Conservation (phyloP, 306 rosid species). For the Begonia fuchsioides region DNA sequence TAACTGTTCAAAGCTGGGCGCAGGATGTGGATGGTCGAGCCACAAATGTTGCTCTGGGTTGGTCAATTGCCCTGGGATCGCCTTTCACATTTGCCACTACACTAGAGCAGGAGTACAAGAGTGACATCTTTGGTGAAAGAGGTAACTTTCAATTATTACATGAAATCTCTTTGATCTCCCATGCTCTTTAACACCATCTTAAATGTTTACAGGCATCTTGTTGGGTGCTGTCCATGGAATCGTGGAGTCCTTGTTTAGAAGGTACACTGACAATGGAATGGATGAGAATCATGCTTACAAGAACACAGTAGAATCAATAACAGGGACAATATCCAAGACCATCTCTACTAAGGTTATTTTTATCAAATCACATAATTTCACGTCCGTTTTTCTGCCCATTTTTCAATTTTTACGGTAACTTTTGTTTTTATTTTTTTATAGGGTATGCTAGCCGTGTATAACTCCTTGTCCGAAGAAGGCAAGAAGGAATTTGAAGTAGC, state of each 20-base stretch:
- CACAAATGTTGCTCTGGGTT: conserved; percentile 85
- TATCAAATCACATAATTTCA: conserved; percentile 5
- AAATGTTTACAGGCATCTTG: conserved; percentile 52
- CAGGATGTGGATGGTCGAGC: conserved; percentile 98
- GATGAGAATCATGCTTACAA: conserved; percentile 78
- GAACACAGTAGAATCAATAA: conserved; percentile 83
- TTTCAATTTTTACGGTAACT: not conserved
- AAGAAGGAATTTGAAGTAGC: conserved; percentile 82
- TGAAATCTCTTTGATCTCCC: not conserved
- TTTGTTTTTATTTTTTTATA: conserved; percentile 8
- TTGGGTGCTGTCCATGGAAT: conserved; percentile 97
- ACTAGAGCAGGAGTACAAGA: conserved; percentile 84
- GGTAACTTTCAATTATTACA: conserved; percentile 24
- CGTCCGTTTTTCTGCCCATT: not conserved
- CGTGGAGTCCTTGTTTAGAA: conserved; percentile 87
- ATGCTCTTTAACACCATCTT: not conserved
- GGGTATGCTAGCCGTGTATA: conserved; percentile 89
- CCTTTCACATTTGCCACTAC: conserved; percentile 96
- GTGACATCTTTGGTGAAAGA: conserved; percentile 97
- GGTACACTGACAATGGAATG: conserved; percentile 88
- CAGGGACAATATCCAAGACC: conserved; percentile 71
- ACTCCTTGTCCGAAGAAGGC: conserved; percentile 57
- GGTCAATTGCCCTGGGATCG: conserved; percentile 98
- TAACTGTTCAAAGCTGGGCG: not conserved
- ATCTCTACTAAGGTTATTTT: conserved; percentile 69